These are phyloP conservation scores for Boletus reticuloceps DNA, from an alignment of 768 basidiomycete species.

Conservation along the genomic window DNA sequence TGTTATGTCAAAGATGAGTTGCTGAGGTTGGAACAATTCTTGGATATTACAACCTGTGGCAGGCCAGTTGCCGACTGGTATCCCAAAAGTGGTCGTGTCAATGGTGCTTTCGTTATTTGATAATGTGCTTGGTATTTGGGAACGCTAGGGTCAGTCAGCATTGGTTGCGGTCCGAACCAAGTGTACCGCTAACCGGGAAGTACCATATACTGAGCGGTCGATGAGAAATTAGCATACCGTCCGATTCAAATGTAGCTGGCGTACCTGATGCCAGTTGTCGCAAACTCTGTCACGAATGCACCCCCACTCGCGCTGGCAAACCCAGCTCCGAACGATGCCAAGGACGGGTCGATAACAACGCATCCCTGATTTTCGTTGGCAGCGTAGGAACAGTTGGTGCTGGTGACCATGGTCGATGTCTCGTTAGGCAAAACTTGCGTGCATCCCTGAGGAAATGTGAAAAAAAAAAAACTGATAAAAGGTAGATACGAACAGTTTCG, in stretches of 20 bases:
- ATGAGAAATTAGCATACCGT: neutral
- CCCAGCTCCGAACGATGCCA: constrained; percentile 58
- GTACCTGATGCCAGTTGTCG: constrained; percentile 61
- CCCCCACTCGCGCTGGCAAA: constrained; percentile 72
- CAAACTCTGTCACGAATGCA: constrained; percentile 72
- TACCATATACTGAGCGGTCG: constrained; percentile 27
- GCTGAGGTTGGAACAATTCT: constrained; percentile 58
- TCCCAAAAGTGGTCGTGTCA: constrained; percentile 57
- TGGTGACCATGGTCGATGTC: constrained; percentile 49
- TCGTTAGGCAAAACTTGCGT: constrained; percentile 47
- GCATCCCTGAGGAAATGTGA: constrained; percentile 42
- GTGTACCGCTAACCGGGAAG: constrained; percentile 22
- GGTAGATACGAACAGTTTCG: constrained; percentile 35
- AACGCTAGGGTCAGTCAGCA: constrained; percentile 20
- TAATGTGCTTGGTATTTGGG: constrained; percentile 46
- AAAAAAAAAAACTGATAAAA: neutral
- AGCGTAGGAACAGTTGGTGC: constrained; percentile 57
- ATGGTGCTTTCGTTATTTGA: constrained; percentile 49
- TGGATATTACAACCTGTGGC: constrained; percentile 51
- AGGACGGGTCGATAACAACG: constrained; percentile 51
- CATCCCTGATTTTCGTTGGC: constrained; percentile 66
- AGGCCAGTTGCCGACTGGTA: constrained; percentile 70
- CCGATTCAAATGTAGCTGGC: constrained; percentile 19
- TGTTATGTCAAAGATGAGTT: constrained; percentile 73
- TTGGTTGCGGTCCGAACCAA: neutral